Evolutionary conservation across 768 basidiomycete genomes (phyloP), one percentile per base, ranked within the genome.

Genomic region (Artomyces pyxidatus): DNA sequence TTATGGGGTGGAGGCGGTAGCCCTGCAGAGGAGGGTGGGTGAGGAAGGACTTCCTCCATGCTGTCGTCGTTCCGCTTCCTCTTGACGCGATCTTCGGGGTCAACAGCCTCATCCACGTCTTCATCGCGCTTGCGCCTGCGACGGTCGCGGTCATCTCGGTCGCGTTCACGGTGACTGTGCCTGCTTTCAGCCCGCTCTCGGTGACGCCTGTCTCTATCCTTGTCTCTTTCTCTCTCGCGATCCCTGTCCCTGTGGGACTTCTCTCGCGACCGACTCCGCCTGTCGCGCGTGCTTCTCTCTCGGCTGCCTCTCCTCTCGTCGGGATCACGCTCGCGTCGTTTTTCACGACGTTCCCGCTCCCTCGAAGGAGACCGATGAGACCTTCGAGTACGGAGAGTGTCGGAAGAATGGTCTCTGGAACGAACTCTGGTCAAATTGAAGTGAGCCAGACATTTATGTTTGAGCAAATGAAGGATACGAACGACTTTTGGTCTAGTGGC

Each of bases 341-440:
- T 72, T 29, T 81, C 81, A 48, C 73, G 71, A 57, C 71, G 75
- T 44, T 84, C 70, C 43, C 72, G 70, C 47, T 84, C 85, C 57
- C 77, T 72, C 21, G 88, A 89, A 45, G 68, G 69, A 9, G 88
- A 90, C 52, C 79, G 74, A 58, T 87, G 85, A 41, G 86, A 88
- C 50, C 76, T 75, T 56, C 72, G 75, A 19, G 85, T 88, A 38
- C 77, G 79, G 56, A 80, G 78, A 9, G 86, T 89, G 62, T 88
- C 86, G 30, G 81, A 80, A 3, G 87, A 88, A 63, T 80, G 78
- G 61, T 83, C 83, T 58, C 85, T 81, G 53, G 82, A 83, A 48
- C 82, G 56, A 39, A 40, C 45, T 12, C 56, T 57, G 38, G 32
- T 50, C 50, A 47, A 42, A 37, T n/a, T n/a, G n/a, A n/a, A n/a